Percentiles rank a stretch among this genome's conserved stretches.
Evolutionary conservation across 129 eudicot species (phyloP).

Genomic region (Flaveria linearis): DNA sequence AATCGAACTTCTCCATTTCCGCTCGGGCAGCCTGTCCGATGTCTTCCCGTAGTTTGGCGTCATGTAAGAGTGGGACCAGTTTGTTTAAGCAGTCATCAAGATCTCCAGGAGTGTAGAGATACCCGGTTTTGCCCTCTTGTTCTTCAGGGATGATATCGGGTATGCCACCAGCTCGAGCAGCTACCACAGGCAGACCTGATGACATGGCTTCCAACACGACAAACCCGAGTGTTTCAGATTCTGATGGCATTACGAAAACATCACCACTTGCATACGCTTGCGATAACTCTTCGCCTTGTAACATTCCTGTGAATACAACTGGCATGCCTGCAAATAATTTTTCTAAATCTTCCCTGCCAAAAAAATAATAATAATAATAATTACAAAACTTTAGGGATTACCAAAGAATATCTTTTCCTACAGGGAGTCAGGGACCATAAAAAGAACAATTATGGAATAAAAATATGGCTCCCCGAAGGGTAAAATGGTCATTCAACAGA

Average conservation of each 20-base stretch:
- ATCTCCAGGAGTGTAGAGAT: slow-evolving; percentile 78
- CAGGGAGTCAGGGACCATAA: no score
- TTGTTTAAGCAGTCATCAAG: slow-evolving; percentile 86
- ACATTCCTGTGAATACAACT: slow-evolving; percentile 89
- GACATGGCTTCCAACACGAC: slow-evolving; percentile 99
- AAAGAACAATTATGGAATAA: not conserved
- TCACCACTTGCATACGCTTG: slow-evolving; percentile 99
- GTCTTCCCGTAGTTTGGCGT: slow-evolving; percentile 54
- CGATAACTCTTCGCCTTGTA: slow-evolving; percentile 91
- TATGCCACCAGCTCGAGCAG: slow-evolving; percentile 95
- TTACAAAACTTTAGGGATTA: not conserved
- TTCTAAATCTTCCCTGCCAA: slow-evolving; percentile 75
- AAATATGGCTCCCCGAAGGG: not conserved
- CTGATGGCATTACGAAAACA: slow-evolving; percentile 90
- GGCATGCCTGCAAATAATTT: slow-evolving; percentile 78
- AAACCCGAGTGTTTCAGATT: slow-evolving; percentile 92
- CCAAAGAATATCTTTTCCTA: not conserved
- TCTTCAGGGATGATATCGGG: slow-evolving; percentile 85
- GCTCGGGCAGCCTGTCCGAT: slow-evolving; percentile 87
- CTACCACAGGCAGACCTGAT: slow-evolving; percentile 91
- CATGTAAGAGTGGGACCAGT: slow-evolving; percentile 60
- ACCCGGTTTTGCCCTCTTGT: slow-evolving; percentile 88
- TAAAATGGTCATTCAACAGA: not conserved
- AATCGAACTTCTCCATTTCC: slow-evolving; percentile 94
- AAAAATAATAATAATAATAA: not conserved